Percentiles rank a stretch among this genome's conserved stretches.
Conservation (phyloP, 2,329 filamentous ascomycete genomes). For the Talaromyces marneffei region DNA sequence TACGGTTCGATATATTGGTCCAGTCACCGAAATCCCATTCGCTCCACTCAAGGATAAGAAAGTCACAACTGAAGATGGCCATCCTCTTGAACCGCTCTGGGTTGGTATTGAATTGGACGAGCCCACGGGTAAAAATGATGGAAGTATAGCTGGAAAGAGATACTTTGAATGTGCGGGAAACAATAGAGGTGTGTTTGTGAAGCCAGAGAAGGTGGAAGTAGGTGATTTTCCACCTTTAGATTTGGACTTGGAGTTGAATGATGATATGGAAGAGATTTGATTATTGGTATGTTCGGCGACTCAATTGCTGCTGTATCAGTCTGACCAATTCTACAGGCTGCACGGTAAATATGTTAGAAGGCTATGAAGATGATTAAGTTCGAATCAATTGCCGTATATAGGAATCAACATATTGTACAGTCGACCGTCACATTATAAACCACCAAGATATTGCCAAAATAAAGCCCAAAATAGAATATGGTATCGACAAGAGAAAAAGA, state of each 20-base stretch:
- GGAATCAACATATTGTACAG: background rate
- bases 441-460: background rate
- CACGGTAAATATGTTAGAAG: background rate
- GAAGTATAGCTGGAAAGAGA: constrained; percentile 44
- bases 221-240: constrained; percentile 53
- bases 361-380: background rate
- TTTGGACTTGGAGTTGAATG: constrained; percentile 49
- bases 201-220: constrained; percentile 57
- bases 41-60: constrained; percentile 25
- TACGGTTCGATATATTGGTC: constrained; percentile 38
- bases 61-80: constrained; percentile 19
- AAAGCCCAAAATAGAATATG: background rate
- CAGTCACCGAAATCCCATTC: constrained; percentile 36
- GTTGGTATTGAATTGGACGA: constrained; percentile 58
- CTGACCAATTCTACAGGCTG: background rate
- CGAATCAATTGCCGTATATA: background rate
- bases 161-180: constrained; percentile 51
- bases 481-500: background rate
- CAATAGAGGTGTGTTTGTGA: constrained; percentile 55
- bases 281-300: background rate
- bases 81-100: constrained; percentile 41
- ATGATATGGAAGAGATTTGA: constrained; percentile 51
- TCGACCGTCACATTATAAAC: background rate
- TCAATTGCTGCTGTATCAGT: background rate
- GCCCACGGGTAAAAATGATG: constrained; percentile 61